Base-by-base conservation (phyloP, 345 rosid species). In the Pseudoturritis turrita region DNA sequence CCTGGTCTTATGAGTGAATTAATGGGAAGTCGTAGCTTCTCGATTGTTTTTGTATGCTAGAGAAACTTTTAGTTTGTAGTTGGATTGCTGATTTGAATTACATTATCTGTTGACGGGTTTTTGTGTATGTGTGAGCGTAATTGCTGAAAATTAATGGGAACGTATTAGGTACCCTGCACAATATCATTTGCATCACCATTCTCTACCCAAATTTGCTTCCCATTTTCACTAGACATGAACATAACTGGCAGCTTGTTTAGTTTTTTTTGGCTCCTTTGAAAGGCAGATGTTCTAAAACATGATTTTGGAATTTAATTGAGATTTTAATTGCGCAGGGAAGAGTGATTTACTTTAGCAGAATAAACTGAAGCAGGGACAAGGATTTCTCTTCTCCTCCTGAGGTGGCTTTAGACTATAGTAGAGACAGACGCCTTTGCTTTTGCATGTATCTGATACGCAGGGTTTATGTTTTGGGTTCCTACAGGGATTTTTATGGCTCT, bases 301-400 rank as follows among this genome's bases (percentile, higher is more conserved):
- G 35, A 0, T 65, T 7, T 0, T 33, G 0, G 26, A n/a, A 44
- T 6, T 3, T 4, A 4, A 28, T 3, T 28, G 31, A 28, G 31
- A 28, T 28, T 45, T 25, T 45, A 46, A 39, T 14, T 26, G 41
- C 35, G 1, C 77, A 73, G 77, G 77, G 77, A 73, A 17, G 77
- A 73, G 50, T 73, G 59, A 73, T 8, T 23, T 33, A 25, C 59
- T 36, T 19, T 4, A 47, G 77, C 9, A 3, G 23, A 11, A 28
- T 28, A 49, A 15, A 55, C 17, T 5, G 52, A 63, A 43, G 58
- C 66, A 46, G 28, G 36, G 43, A 7, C 60, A 19, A 10, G 14
- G 64, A 14, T 36, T 33, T 70, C 35, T 46, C 22, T 29, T 15
- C 35, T 46, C 22, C 10, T 55, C 15, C 35, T 26, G 52, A 29